Conservation (phyloP, 768 basidiomycete genomes). For the Leccinum uliginosum region DNA sequence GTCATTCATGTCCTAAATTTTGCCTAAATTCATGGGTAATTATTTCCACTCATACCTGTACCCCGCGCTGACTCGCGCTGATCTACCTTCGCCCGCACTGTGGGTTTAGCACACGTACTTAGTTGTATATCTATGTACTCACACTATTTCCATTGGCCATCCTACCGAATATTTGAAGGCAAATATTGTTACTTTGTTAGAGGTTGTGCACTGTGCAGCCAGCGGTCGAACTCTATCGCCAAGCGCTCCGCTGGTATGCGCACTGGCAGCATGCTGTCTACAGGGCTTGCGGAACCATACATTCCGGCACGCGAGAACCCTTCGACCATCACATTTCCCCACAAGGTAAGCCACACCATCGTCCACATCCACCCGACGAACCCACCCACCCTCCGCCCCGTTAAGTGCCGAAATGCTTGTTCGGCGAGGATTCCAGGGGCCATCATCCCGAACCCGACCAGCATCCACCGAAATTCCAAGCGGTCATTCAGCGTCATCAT, state of each 20-base stretch:
- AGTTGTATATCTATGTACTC: neutral
- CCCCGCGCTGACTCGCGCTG: too few relatives aligned
- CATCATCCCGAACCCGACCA: constrained; percentile 52
- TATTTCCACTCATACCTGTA: too few relatives aligned
- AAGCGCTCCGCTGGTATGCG: constrained; percentile 7
- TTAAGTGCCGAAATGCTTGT: constrained; percentile 18
- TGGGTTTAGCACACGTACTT: too few relatives aligned
- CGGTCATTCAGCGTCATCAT: constrained; percentile 48
- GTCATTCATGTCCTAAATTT: too few relatives aligned
- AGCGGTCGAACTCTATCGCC: constrained; percentile 11
- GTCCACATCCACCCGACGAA: constrained; percentile 34
- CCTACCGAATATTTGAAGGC: neutral
- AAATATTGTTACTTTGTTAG: neutral
- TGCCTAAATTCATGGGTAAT: too few relatives aligned
- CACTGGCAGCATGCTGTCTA: constrained; percentile 7
- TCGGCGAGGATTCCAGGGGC: constrained; percentile 50
- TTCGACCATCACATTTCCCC: constrained; percentile 24
- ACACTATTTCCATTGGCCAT: neutral
- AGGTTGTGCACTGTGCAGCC: constrained; percentile 11
- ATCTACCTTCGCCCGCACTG: too few relatives aligned
- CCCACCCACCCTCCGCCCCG: constrained; percentile 28
- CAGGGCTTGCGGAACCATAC: constrained; percentile 3
- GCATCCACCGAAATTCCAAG: constrained; percentile 38
- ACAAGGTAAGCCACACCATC: constrained; percentile 23
- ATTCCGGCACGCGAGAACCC: constrained; percentile 14